Percentiles rank a stretch among this genome's conserved stretches.
Conservation (phyloP, 2,329 filamentous ascomycete genomes). For the Fusarium decemcellulare region DNA sequence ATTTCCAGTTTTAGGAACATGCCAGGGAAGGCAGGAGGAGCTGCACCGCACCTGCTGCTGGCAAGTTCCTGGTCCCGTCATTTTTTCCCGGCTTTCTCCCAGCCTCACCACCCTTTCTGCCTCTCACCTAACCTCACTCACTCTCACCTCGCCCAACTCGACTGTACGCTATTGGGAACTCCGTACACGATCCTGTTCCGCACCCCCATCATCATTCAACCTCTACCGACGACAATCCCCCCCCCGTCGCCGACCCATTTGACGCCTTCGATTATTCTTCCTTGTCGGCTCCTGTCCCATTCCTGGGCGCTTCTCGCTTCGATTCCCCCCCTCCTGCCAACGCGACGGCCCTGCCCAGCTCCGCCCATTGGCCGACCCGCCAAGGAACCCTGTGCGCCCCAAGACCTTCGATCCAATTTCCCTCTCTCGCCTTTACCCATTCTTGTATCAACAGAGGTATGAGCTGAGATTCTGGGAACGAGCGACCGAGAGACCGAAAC, state of each 20-base stretch:
- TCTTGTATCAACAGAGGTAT: constrained; percentile 37
- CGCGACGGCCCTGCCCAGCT: constrained; percentile 39
- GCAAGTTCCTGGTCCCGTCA: constrained; percentile 35
- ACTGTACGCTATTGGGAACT: constrained; percentile 25
- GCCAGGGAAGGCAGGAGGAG: constrained; percentile 33
- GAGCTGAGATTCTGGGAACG: constrained; percentile 32
- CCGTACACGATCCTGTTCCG: constrained; percentile 27
- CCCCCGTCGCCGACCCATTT: constrained; percentile 22
- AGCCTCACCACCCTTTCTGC: constrained; percentile 43
- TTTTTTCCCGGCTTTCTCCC: constrained; percentile 44
- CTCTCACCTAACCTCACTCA: constrained; percentile 32
- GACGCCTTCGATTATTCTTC: constrained; percentile 7
- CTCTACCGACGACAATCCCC: constrained; percentile 31
- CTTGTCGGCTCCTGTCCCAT: not conserved
- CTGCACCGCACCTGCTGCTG: constrained; percentile 5
- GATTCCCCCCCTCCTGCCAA: constrained; percentile 25
- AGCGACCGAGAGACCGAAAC: constrained; percentile 15
- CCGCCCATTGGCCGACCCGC: constrained; percentile 46
- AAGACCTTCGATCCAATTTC: constrained; percentile 47
- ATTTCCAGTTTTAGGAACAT: constrained; percentile 48
- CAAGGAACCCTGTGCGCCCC: constrained; percentile 46
- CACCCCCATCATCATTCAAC: constrained; percentile 30
- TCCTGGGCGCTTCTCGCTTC: constrained; percentile 15
- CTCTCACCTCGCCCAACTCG: constrained; percentile 16
- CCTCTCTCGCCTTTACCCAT: constrained; percentile 39